Base-by-base conservation (phyloP, 805 yeast species). In the Ogataea trehaloabstinens region DNA sequence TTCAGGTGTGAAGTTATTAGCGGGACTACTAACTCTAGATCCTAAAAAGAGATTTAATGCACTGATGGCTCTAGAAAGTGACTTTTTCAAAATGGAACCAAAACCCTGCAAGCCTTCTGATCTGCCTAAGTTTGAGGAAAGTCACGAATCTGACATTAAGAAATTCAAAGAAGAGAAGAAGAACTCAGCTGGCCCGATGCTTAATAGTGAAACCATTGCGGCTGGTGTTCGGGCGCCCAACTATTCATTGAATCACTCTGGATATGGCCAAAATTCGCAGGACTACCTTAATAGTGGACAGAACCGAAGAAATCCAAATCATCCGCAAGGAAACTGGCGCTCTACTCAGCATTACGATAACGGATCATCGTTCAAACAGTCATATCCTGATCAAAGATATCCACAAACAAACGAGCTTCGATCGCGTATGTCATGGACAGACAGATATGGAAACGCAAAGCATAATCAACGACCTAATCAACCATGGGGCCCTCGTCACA, bases 141-240 rank as follows among this genome's bases (percentile, higher is more conserved):
- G 95, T 45, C 97, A 93, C 59, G 98, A 91, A 60, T 74, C 89
- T 19, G 96, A 88, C 61, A 77, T 77, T 34, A 77, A 78, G 45
- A 68, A 78, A 46, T 70, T 74, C 63, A 71, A 71, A 58, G 67
- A 67, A 56, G 74, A 60, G 42, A 48, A 35, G 28, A 35, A 40
- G 18, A 28, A 28, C 10, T 10, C 8, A 13, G 10, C 17, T 28
- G 17, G 8, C 12, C 16, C 31, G 8, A 11, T 8, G 8, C 15
- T 28, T 11, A 30, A 30, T 30, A 41, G 45, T 21, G 32, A 31
- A 2, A 24, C 35, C 6, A 45, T 28, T 4, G 25, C 35, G 4
- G 16, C 34, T 2, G 34, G 25, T 11, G 39, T 30, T 5, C 33
- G 40, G 5, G 49, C 51, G 1, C 45, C 50, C 4, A 40, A 45